These are phyloP conservation scores for Rhodotorula kratochvilovae DNA, from an alignment of 768 basidiomycete genomes.

Conservation along the genomic window DNA sequence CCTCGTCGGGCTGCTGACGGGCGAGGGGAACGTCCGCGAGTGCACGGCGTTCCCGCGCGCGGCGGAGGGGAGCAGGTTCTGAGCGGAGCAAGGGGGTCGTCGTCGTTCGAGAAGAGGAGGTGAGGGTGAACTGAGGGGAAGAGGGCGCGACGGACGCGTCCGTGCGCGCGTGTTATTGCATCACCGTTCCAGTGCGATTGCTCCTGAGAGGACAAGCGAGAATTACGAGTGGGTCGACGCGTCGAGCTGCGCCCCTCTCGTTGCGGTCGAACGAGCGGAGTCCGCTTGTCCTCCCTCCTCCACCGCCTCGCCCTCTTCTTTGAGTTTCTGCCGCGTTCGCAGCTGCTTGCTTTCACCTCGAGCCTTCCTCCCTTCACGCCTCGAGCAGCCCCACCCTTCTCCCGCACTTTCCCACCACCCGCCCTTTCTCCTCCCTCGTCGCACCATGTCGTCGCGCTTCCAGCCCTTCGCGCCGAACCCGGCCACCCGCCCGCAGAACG, in stretches of 20 bases:
- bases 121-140: too few species aligned
- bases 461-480: constrained; percentile 28
- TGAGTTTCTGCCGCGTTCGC: too few species aligned
- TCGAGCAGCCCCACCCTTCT: background rate
- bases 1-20: constrained; percentile 77
- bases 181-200: background rate
- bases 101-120: background rate
- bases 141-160: too few species aligned
- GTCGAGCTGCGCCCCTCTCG: background rate
- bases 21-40: constrained; percentile 85
- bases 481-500: constrained; percentile 70
- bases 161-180: background rate
- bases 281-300: background rate
- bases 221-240: background rate
- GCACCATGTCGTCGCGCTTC: constrained; percentile 11
- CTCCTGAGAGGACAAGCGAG: background rate
- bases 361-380: background rate
- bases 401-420: background rate
- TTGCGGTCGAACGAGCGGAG: background rate
- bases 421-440: background rate
- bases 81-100: background rate
- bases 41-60: constrained; percentile 80
- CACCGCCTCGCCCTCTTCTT: background rate
- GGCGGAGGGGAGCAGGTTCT: constrained; percentile 39
- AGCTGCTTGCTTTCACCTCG: background rate